phyloP scores from a whole-genome alignment of 73 alveolate genomes.

The Uronychia setigera region DNA sequence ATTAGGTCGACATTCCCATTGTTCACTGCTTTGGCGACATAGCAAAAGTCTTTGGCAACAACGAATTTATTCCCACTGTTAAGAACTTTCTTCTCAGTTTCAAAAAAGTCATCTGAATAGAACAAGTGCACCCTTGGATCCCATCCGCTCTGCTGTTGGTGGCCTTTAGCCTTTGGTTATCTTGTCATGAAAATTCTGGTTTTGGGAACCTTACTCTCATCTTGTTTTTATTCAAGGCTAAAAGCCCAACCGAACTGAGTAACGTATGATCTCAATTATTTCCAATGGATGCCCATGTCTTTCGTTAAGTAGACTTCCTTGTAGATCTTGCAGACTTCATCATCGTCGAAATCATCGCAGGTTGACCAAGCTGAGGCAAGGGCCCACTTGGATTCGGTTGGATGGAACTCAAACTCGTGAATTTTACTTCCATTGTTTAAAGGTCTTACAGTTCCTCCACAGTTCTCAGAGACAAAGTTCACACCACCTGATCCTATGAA shows the following conservation, averaged over 20 bases:
- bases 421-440: conserved; percentile 78
- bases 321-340: conserved; percentile 73
- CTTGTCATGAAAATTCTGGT: conserved; percentile 62
- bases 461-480: conserved; percentile 87
- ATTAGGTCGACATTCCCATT: conserved; percentile 69
- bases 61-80: conserved; percentile 84
- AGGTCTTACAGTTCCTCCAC: conserved; percentile 80
- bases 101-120: conserved; percentile 87
- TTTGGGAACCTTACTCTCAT: conserved; percentile 41
- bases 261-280: conserved; percentile 70
- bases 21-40: conserved; percentile 79
- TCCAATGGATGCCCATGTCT: conserved; percentile 90
- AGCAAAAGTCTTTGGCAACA: conserved; percentile 74
- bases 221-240: neutral
- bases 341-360: conserved; percentile 70
- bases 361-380: conserved; percentile 84
- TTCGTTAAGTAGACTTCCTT: conserved; percentile 76
- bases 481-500: conserved; percentile 81
- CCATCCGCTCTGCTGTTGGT: conserved; percentile 45
- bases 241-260: conserved; percentile 86
- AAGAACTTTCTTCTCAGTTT: conserved; percentile 64
- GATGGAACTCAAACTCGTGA: conserved; percentile 91
- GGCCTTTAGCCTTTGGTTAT: conserved; percentile 39
- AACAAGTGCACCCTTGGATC: conserved; percentile 24
- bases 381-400: conserved; percentile 82